Evolutionary conservation across 2,329 filamentous ascomycete genomes (phyloP), one percentile per base, ranked within the genome.

Genomic region (Colletotrichum musicola): DNA sequence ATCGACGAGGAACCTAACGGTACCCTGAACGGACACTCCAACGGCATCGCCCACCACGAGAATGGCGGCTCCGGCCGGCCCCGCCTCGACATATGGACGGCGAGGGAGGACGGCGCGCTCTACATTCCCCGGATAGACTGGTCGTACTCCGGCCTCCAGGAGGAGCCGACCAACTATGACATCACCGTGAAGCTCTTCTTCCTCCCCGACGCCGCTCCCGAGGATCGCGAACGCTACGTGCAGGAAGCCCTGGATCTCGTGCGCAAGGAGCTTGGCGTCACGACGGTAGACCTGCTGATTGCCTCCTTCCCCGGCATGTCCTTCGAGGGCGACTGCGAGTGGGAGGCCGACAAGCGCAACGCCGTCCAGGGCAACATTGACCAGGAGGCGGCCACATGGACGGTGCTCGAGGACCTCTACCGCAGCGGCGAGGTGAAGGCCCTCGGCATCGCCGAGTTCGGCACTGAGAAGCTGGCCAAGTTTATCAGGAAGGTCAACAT

Each of bases 161-260:
- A 99, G 77, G 94, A 97, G 73, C 85, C 92, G 27, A 85, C 88
- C 68, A 90, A 94, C 73, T 99, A 99, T 83, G 94, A 98, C 77
- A 94, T 98, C 75, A 98, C 95, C 0, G 91, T 96, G 70, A 99
- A 99, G 81, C 82, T 99, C 22, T 99, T 99, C 84, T 97, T 96
- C 80, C 86, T 98, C 30, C 92, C 94, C 1, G 88, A 88, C 18
- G 88, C 93, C 61, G 85, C 90, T 10, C 82, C 88, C 1, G 85
- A 86, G 18, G 82, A 89, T 72, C 89, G 95, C 68, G 88, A 88
- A 72, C 83, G 85, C 62, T 91, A 97, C 77, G 92, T 93, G 9
- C 82, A 87, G 63, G 92, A 97, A 76, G 95, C 96, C 1, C 85
- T 99, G 72, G 84, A 89, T 59, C 81, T 97, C 10, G 95, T 98